Conservation (phyloP, 75 land plant genomes). For the Sequoia sempervirens region DNA sequence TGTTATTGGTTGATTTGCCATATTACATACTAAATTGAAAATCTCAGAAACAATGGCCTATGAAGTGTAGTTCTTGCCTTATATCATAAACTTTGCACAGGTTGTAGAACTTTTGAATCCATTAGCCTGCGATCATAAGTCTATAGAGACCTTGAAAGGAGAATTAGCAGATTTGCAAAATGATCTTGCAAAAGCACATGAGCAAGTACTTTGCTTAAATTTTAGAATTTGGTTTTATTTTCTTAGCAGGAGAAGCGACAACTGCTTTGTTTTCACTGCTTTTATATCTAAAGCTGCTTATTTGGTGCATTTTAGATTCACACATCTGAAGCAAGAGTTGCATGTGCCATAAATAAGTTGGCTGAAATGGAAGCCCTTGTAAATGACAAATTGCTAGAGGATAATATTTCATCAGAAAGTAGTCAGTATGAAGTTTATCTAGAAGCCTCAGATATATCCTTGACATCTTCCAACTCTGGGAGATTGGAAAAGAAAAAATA, state of each 20-base stretch:
- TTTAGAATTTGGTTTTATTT: conserved; percentile 2
- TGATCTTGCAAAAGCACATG: conserved; percentile 76
- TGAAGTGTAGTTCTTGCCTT: conserved; percentile 7
- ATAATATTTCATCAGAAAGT: conserved; percentile 20
- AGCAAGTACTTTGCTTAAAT: conserved; percentile 48
- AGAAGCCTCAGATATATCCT: conserved; percentile 16
- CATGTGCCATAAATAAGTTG: conserved; percentile 72
- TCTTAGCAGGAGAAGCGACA: neutral
- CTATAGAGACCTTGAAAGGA: conserved; percentile 78
- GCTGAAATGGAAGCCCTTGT: conserved; percentile 86
- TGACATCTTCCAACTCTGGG: conserved; percentile 22
- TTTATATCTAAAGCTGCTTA: conserved; percentile 5
- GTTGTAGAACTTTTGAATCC: conserved; percentile 97
- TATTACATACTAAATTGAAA: neutral
- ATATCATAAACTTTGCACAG: conserved; percentile 25
- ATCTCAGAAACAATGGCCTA: neutral
- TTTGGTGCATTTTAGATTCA: conserved; percentile 61
- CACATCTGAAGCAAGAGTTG: conserved; percentile 90
- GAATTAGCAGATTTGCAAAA: conserved; percentile 86
- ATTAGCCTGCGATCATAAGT: conserved; percentile 84
- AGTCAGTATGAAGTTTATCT: conserved; percentile 16
- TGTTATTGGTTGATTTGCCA: neutral
- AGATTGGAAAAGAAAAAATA: conserved; percentile 16
- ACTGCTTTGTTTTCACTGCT: neutral
- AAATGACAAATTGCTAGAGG: conserved; percentile 69